Base-by-base conservation (phyloP, 2,329 filamentous ascomycete genomes). In the Juglanconis juglandina region DNA sequence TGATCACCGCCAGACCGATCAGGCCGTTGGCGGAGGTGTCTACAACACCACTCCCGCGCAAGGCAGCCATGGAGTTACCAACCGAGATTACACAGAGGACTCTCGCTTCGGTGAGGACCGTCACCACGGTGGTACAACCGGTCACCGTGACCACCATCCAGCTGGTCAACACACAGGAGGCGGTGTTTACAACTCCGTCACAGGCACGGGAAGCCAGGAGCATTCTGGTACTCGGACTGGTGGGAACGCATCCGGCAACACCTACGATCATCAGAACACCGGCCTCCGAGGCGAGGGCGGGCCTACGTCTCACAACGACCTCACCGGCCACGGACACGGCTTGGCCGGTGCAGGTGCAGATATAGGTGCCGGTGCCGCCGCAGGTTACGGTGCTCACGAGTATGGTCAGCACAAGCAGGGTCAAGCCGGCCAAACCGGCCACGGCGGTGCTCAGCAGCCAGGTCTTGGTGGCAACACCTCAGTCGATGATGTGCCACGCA, bases 381-480 rank as follows among this genome's bases (percentile, higher is more conserved):
- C 62, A 2, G 65, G 65, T 11, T 60, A 59, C 34, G 65, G 59
- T 14, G 63, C 63, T 5, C 56, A 59, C 35, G 53, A 64, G 46
- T 44, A 62, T 32, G 50, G 53, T 17, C 53, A 61, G 9, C 58
- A 50, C 14, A 53, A 63, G 32, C 56, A 63, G 5, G 55, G 33
- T 56, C 14, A 58, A 33, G 14, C 39, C 44, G 51, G 24, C 6
- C 37, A 11, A 33, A n/a, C 57, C 11, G 51, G 57, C 51, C 35
- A 59, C 33, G 37, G 44, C 46, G 33, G 39, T 17, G 17, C 60
- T 6, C 32, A 59, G 10, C 41, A 49, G 14, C 24, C 57, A 14
- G 11, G 24, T 9, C 33, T 30, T 5, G 37, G 56, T 24, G 53
- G 41, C 30, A 59, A 13, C 33, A 39, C 41, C 13, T n/a, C 47